Evolutionary conservation across 106 monocot genomes (phyloP), one percentile per base, ranked within the genome.

Genomic region (Allium sativum): DNA sequence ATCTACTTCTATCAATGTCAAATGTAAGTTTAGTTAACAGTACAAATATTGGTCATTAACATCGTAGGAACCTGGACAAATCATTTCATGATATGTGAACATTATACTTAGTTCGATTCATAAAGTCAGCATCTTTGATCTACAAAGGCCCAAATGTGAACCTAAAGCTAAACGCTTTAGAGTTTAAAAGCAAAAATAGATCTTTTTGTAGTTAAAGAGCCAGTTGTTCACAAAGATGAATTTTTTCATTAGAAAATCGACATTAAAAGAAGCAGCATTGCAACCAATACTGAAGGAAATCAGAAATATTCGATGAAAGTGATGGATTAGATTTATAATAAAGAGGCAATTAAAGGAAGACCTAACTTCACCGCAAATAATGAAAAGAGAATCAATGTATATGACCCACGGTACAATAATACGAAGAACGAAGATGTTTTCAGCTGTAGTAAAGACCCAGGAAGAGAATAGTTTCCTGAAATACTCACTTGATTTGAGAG

Each of bases 311-410:
- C 14, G 52, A 46, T 22, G 47, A 56, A 52, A 21, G 31, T 10
- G 65, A 45, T 15, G 15, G 52, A 44, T 44, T 52, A 19, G 40
- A 65, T 42, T 60, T 46, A 50, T 3, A 62, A 66, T 52, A 44
- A 52, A 50, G 6, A 56, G 66, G 18, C 66, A 68, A 65, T 73
- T 73, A 53, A 73, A 64, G 42, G 9, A 19, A 42, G 50, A 82
- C 71, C 78, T 31, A 71, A 82, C 74, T 68, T 66, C 78, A 74
- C 78, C 78, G 55, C 60, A 42, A 61, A 43, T 57, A 48, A 62
- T 69, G 40, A 59, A 50, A 62, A 74, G 56, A 61, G 58, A 74
- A 74, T 57, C 64, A 64, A 53, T 17, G 20, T 45, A 65, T 10
- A 58, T 58, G 17, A 53, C 52, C 71, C 58, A 19, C 69, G n/a